Percentiles rank a stretch among this genome's conserved stretches.
These are phyloP conservation scores for Penicillium malachiteum DNA, from an alignment of 495 filamentous ascomycete species.

Conservation along the genomic window DNA sequence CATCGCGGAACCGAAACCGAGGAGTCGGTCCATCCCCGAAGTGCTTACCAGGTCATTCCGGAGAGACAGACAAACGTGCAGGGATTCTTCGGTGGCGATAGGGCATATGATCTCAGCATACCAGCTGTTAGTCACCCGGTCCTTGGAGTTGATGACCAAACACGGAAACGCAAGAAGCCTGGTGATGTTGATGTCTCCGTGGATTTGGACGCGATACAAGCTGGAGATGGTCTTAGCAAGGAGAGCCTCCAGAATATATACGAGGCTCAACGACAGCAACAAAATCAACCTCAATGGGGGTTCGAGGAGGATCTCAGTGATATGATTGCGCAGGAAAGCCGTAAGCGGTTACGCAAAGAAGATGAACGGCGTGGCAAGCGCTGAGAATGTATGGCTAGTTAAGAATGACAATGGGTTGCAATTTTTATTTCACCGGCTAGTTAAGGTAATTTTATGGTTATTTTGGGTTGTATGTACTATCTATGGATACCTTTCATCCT, in stretches of 20 bases:
- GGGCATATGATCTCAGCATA: constrained; percentile 77
- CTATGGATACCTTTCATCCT: not conserved
- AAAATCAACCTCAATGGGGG: constrained; percentile 67
- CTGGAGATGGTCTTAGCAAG: constrained; percentile 67
- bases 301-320: constrained; percentile 93
- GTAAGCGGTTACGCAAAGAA: constrained; percentile 83
- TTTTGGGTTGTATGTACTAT: not conserved
- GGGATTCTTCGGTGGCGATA: constrained; percentile 95
- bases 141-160: constrained; percentile 78
- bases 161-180: constrained; percentile 86
- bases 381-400: constrained; percentile 18
- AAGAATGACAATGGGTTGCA: not conserved
- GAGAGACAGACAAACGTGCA: constrained; percentile 79
- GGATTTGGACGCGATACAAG: constrained; percentile 72
- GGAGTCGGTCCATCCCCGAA: constrained; percentile 68
- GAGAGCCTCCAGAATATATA: constrained; percentile 70
- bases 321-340: constrained; percentile 93
- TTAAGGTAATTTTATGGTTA: too few relatives aligned
- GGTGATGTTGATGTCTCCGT: constrained; percentile 92
- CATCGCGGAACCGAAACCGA: constrained; percentile 86
- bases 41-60: constrained; percentile 85
- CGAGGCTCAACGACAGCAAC: constrained; percentile 71
- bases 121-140: constrained; percentile 58
- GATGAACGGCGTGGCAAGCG: constrained; percentile 65
- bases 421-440: not conserved